Base-by-base conservation (phyloP, 805 yeast species). In the Monosporozyma siamensis region DNA sequence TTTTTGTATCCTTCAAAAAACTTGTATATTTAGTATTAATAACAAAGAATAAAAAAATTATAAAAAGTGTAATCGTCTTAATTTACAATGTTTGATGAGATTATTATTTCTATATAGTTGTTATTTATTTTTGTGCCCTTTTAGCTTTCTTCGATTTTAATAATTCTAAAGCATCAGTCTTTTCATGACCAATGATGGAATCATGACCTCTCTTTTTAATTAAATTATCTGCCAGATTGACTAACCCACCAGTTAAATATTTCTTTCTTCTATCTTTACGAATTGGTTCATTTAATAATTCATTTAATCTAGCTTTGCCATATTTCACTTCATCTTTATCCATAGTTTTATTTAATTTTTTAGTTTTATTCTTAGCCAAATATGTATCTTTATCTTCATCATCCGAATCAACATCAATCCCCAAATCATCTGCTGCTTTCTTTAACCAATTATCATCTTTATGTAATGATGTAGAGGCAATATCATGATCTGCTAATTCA, bases 401-500 rank as follows among this genome's bases (percentile, higher is more conserved):
- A 44, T 81, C 89, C 36, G 74, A 68, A 41, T 78, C 63, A 40
- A 79, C 70, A 27, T 84, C 96, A 31, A 89, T 64, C 7, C 95
- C 98, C 43, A 92, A 69, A 40, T 92, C 98, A 41, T 83, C 92
- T 0, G 97, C 97, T 0, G 96, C 97, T 56, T 86, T 78, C 45
- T 77, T 74, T 46, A 88, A 68, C 97, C 97, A 88, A 20, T 76
- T 69, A 43, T 78, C 78, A 49, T 87, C 92, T 53, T 81, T 82
- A 30, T 68, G 69, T 26, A 77, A 63, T 4, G 83, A 74, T 15
- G 80, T 74, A 2, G 75, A 63, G 2, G 80, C 74, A 12, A 80
- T 67, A 31, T 76, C 77, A 14, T 85, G 70, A 49, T 85, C 95
- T 0, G 94, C 89, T 40, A 92, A 66, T 53, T 79, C 75, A 18